Evolutionary conservation across 345 rosid genomes (phyloP), one percentile per base, ranked within the genome.

Genomic region (Firmiana major): DNA sequence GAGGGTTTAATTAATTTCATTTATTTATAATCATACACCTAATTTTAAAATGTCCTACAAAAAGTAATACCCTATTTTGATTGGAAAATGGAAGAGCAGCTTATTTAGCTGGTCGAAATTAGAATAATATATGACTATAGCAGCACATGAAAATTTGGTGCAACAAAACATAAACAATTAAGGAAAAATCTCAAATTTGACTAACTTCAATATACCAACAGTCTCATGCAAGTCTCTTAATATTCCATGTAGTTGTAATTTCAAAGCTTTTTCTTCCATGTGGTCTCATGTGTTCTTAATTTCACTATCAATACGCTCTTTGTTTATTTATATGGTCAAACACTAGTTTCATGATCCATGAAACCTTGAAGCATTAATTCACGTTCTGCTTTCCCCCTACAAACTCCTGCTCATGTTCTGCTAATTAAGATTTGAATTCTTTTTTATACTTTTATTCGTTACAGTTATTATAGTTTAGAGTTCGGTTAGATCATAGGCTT

Each of bases 221-320:
- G 48, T 75, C 48, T 71, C 19, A 38, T 42, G 21, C 45, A 71
- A 59, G 43, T 74, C 51, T 54, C 77, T 15, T 55, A 73, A 59
- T 78, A 48, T 36, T 72, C 75, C 60, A 55, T 31, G 1, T 60
- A 34, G 4, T n/a, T 48, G 55, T 72, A 46, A 17, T 46, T 63
- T 55, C 7, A 55, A 66, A 70, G 28, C 42, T 5, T 22, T 67
- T 46, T 36, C 60, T 76, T 83, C 77, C 85, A 81, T 83, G 88
- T 81, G 88, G 77, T 79, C 80, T 81, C 86, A 81, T 31, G 34
- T 31, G 34, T 31, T 31, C 34, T 31, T 31, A 31, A 31, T 31
- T 31, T 31, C 34, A 31, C 34, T 31, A 3, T 31, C 1, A 31
- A 31, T 31, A 31, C 34, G 1, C 34, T 31, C 34, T 31, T 31